Conservation (phyloP, 1,284 basidiomycete genomes). For the Earliella scabrosa region DNA sequence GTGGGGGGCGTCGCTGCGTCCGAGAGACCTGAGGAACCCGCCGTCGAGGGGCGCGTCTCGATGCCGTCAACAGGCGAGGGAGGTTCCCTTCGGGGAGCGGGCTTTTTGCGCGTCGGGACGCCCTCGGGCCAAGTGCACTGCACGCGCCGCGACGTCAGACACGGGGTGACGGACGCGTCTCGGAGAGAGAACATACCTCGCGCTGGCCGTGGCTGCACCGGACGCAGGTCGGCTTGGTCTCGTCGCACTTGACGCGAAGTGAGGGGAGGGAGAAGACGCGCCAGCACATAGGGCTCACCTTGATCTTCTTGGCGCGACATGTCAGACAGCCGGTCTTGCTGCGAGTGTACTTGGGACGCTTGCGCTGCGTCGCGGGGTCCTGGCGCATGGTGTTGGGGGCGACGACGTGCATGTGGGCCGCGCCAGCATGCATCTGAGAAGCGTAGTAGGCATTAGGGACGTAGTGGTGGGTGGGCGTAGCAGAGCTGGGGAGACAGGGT, state of each 20-base stretch:
- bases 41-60: conserved; percentile 64
- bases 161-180: conserved; percentile 13
- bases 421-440: conserved; percentile 44
- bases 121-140: conserved; percentile 86
- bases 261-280: conserved; percentile 18
- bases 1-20: conserved; percentile 68
- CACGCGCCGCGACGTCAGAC: conserved; percentile 11
- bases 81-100: conserved; percentile 41
- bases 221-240: conserved; percentile 79
- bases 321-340: conserved; percentile 87
- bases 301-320: conserved; percentile 86
- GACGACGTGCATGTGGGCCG: conserved; percentile 48
- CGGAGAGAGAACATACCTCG: conserved; percentile 54
- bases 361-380: conserved; percentile 59
- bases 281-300: conserved; percentile 51
- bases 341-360: conserved; percentile 85
- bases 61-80: conserved; percentile 42
- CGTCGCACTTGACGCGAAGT: conserved; percentile 65
- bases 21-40: conserved; percentile 63
- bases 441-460: conserved; percentile 49
- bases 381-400: conserved; percentile 42
- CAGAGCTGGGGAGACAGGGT: conserved; percentile 31
- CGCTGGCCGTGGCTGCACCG: conserved; percentile 80
- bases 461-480: conserved; percentile 38
- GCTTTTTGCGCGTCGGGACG: conserved; percentile 63